Evolutionary conservation across 495 filamentous ascomycete genomes (phyloP).

Genomic region (Filosporella fistucella): DNA sequence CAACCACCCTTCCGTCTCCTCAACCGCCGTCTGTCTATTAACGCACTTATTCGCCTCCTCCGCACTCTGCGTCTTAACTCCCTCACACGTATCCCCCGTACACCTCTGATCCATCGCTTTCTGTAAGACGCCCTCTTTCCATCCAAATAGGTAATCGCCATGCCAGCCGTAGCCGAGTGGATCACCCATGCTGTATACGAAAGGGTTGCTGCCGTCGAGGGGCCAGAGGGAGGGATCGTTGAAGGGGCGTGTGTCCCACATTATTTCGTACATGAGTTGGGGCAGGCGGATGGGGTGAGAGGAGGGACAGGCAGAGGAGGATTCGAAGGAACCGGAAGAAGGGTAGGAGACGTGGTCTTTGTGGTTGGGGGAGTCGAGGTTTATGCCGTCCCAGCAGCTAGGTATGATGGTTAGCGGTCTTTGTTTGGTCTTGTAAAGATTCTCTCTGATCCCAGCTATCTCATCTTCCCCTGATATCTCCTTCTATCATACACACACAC

Average conservation of each 20-base stretch:
- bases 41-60: conserved; percentile 35
- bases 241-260: conserved; percentile 36
- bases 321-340: conserved; percentile 27
- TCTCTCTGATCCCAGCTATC: no score
- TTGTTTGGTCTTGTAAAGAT: no score
- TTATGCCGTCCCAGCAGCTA: conserved; percentile 76
- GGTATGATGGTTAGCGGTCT: conserved; percentile 2
- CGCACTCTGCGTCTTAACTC: conserved; percentile 32
- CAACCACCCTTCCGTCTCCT: conserved; percentile 36
- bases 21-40: conserved; percentile 30
- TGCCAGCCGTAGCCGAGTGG: conserved; percentile 41
- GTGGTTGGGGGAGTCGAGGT: conserved; percentile 51
- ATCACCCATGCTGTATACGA: conserved; percentile 45
- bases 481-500: no score
- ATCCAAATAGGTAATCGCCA: conserved; percentile 46
- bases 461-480: no score
- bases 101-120: conserved; percentile 44
- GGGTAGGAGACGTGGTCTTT: conserved; percentile 41
- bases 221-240: conserved; percentile 36
- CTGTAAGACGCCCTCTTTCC: conserved; percentile 27
- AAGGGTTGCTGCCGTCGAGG: conserved; percentile 35
- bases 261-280: conserved; percentile 36
- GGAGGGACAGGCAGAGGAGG: conserved; percentile 38
- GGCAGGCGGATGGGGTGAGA: conserved; percentile 52
- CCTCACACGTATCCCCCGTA: conserved; percentile 32